Base-by-base conservation (phyloP, 306 rosid genomes). In the Cicer bijugum region DNA sequence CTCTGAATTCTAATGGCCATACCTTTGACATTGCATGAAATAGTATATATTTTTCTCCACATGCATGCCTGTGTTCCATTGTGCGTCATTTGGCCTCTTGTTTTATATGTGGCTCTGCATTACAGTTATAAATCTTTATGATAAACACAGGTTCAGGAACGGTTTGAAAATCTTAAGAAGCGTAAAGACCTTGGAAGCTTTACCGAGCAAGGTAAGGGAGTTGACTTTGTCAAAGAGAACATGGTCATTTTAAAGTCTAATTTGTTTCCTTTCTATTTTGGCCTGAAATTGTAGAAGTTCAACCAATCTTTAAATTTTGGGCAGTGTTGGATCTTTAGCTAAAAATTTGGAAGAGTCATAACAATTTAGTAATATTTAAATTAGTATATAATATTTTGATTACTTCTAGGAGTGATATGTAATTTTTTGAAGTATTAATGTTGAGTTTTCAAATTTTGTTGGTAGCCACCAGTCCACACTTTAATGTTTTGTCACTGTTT, bases 131-230 rank as follows among this genome's bases (percentile, higher is more conserved):
- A 45, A 57, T 83, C 23, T 61, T 85, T 82, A 61, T 78, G 50
- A 74, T 84, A 85, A 56, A 45, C 66, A 37, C 87, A 92, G 97
- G 99, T 95, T 68, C 94, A 92, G 84, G 95, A 90, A 69, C 86
- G 97, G 65, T 92, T 95, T 82, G 96, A 92, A 78, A 67, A 65
- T 76, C 97, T 90, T 62, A 92, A 92, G 86, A 95, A 95, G 80
- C 90, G 96, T 59, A 95, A 88, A 87, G 87, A 55, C 74, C 75
- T 88, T 44, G 93, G 91, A 48, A 86, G 83, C 83, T 95, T 92
- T 85, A 85, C 96, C 45, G 99, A 95, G 83, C 96, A 92, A 90
- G 97, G 99, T 95, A 77, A 17, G 12, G 73, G 35, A n/a, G 39
- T 16, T 44, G 66, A 9, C 15, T 75, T 67, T 66, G 50, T 43